Conservation (phyloP, 1,139 yeast genomes). For the Tardiomyces depauwii region DNA sequence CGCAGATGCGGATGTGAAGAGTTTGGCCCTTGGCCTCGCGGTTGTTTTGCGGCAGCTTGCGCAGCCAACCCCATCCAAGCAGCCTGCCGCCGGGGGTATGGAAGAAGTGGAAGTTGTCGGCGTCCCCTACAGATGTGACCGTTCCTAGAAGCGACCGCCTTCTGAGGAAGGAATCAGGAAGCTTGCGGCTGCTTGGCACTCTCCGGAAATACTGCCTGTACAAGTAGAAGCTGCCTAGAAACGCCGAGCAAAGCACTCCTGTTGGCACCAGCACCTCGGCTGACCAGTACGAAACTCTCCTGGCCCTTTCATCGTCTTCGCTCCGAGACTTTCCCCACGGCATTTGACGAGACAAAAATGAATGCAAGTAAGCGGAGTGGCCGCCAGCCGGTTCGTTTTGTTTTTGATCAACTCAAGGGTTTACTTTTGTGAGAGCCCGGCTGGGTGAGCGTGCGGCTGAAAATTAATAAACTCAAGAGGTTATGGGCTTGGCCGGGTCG, state of each 20-base stretch:
- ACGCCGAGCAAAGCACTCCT: background rate
- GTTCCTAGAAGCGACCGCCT: slow-evolving; percentile 52
- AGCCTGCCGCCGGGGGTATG: slow-evolving; percentile 89
- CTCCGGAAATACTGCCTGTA: slow-evolving; percentile 23
- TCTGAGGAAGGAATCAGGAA: slow-evolving; percentile 24
- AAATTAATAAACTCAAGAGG: no score
- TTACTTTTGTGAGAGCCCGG: no score
- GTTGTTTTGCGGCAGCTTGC: slow-evolving; percentile 39
- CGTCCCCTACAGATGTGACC: slow-evolving; percentile 93
- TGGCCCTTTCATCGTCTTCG: background rate
- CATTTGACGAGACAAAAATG: background rate
- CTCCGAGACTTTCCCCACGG: background rate
- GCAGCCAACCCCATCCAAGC: slow-evolving; percentile 91
- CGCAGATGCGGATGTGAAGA: slow-evolving; percentile 65
- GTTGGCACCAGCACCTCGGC: background rate
- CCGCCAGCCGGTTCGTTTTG: no score
- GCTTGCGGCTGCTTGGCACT: slow-evolving; percentile 18
- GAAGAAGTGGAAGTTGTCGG: slow-evolving; percentile 84
- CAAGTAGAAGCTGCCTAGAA: slow-evolving; percentile 15
- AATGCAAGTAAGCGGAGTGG: no score
- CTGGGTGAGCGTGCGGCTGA: no score
- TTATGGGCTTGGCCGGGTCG: no score
- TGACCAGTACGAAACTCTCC: background rate
- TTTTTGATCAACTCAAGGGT: no score
- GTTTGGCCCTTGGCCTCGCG: slow-evolving; percentile 25